These are phyloP conservation scores for Penicillium steckii DNA, from an alignment of 495 filamentous ascomycete genomes.

Conservation along the genomic window DNA sequence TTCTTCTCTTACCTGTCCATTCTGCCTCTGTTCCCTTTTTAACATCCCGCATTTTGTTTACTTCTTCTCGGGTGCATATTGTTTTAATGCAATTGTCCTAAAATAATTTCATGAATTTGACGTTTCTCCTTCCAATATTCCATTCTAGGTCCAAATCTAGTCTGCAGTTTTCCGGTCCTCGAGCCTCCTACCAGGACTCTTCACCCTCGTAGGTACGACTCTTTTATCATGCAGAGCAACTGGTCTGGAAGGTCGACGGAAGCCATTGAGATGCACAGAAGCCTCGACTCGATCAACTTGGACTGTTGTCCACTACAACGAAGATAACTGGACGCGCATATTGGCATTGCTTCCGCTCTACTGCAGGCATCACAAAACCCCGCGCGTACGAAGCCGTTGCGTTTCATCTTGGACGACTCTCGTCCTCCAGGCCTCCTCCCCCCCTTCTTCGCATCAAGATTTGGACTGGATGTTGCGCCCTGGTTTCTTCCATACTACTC, in stretches of 20 bases:
- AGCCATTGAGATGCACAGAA: slow-evolving; percentile 1
- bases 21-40: neutral
- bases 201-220: neutral
- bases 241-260: neutral
- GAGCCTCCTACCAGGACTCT: slow-evolving; percentile 4
- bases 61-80: slow-evolving; percentile 30
- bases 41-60: slow-evolving; percentile 11
- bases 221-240: neutral
- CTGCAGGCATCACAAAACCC: slow-evolving; percentile 13
- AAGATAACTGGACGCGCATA: slow-evolving; percentile 4
- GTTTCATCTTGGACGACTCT: slow-evolving; percentile 23
- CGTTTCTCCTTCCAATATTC: neutral
- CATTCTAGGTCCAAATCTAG: neutral
- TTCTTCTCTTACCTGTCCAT: slow-evolving; percentile 9
- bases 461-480: slow-evolving; percentile 16
- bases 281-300: slow-evolving; percentile 18
- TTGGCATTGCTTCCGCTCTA: slow-evolving; percentile 2
- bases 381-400: slow-evolving; percentile 21
- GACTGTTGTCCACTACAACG: slow-evolving; percentile 15
- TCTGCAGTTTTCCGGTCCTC: slow-evolving; percentile 11
- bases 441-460: slow-evolving; percentile 25
- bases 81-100: slow-evolving; percentile 25
- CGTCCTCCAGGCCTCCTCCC: neutral
- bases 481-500: slow-evolving; percentile 2
- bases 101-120: slow-evolving; percentile 14